phyloP scores from a whole-genome alignment of 2,329 filamentous ascomycete genomes.

The Ceratocystis lukuohia region DNA sequence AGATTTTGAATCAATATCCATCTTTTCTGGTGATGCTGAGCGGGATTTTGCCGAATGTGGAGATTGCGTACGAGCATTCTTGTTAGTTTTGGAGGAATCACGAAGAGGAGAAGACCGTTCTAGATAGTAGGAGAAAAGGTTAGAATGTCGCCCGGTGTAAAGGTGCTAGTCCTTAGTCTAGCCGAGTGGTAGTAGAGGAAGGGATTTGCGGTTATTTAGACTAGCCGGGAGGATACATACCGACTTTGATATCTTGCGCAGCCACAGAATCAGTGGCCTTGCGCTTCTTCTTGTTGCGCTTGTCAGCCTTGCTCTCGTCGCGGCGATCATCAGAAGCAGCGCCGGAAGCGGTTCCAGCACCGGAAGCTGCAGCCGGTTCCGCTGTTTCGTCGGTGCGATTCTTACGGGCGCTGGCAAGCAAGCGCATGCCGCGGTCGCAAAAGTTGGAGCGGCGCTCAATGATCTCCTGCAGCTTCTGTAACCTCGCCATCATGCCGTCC shows the following conservation, averaged over 20 bases:
- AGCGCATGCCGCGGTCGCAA: slow-evolving; percentile 61
- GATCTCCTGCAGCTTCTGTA: slow-evolving; percentile 51
- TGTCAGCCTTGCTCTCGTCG: slow-evolving; percentile 38
- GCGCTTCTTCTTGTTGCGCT: slow-evolving; percentile 63
- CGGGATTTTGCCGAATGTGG: slow-evolving; percentile 44
- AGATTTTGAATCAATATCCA: slow-evolving; percentile 46
- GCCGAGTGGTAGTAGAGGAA: background rate
- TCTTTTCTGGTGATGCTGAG: slow-evolving; percentile 36
- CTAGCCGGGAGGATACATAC: slow-evolving; percentile 22
- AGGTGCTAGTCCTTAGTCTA: background rate
- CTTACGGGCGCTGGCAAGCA: slow-evolving; percentile 53
- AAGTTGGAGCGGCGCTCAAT: slow-evolving; percentile 54
- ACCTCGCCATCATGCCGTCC: slow-evolving; percentile 48
- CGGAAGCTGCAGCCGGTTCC: slow-evolving; percentile 23
- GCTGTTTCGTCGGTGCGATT: slow-evolving; percentile 41
- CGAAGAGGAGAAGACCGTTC: slow-evolving; percentile 42
- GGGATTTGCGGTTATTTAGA: no score
- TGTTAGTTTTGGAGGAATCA: slow-evolving; percentile 38
- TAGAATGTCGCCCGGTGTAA: background rate
- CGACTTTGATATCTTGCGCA: slow-evolving; percentile 37
- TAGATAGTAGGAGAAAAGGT: slow-evolving; percentile 22
- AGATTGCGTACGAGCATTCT: slow-evolving; percentile 42
- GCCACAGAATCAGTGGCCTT: slow-evolving; percentile 51
- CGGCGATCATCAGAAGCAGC: slow-evolving; percentile 32
- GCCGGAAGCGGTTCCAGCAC: background rate